Percentiles rank a stretch among this genome's conserved stretches.
Evolutionary conservation across 163 green algal species (phyloP).

Genomic region (Trebouxia gelatinosa): DNA sequence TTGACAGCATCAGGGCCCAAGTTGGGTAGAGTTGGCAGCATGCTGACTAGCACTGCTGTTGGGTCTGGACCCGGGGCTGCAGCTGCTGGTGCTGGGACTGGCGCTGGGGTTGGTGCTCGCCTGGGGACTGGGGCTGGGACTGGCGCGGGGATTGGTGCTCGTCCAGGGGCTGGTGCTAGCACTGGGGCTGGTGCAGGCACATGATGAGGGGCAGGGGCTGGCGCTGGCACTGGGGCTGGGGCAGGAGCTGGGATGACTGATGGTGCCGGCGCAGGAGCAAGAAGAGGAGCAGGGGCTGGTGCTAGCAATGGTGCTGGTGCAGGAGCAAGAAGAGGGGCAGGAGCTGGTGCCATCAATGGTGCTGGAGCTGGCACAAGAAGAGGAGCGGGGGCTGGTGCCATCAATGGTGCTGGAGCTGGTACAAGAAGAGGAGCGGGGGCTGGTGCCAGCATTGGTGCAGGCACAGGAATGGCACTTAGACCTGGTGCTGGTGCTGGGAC

Average conservation of each 20-base stretch:
- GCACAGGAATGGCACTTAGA: neutral
- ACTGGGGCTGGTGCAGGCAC: neutral
- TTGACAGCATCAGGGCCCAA: no score
- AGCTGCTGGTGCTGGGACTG: no score
- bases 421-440: conserved; percentile 9
- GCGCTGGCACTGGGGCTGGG: neutral
- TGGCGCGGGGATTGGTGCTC: no score
- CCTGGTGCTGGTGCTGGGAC: conserved; percentile 21
- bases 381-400: neutral
- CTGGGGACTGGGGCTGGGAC: no score
- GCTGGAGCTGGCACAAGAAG: neutral
- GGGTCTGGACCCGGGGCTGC: no score
- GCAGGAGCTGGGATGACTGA: neutral
- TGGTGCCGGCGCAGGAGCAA: no score
- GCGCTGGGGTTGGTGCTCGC: no score
- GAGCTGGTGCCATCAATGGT: conserved; percentile 6
- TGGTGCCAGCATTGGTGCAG: conserved; percentile 10
- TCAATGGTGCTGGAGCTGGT: neutral
- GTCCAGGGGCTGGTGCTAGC: neutral
- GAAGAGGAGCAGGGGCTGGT: conserved; percentile 7
- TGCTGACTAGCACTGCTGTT: no score
- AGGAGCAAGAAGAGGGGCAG: conserved; percentile 4
- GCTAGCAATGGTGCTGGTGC: conserved; percentile 5
- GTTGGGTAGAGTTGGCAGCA: no score
- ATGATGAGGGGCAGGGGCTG: neutral